Conservation (phyloP, 257 asterid species). For the Solanum appendiculatum region DNA sequence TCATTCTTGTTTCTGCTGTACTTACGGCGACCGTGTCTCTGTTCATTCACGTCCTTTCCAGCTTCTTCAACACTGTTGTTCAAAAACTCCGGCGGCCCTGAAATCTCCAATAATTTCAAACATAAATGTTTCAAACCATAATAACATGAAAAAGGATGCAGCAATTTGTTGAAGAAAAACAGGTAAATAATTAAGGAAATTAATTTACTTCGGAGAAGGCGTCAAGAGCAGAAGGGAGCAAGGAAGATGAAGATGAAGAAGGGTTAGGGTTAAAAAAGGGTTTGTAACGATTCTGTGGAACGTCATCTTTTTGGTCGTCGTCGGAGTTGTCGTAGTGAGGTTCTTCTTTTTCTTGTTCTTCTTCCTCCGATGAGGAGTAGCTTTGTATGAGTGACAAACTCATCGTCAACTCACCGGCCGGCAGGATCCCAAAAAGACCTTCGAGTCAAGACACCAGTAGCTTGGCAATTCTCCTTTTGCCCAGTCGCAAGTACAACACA, state of each 20-base stretch:
- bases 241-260: slow-evolving; percentile 58
- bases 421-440: not conserved
- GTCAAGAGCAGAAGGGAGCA: slow-evolving; percentile 78
- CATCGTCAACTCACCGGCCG: slow-evolving; percentile 34
- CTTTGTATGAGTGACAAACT: slow-evolving; percentile 84
- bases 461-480: not conserved
- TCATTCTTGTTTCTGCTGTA: slow-evolving; percentile 52
- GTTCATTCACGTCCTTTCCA: slow-evolving; percentile 34
- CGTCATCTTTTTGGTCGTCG: slow-evolving; percentile 25
- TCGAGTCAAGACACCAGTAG: not conserved
- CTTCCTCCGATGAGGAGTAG: slow-evolving; percentile 90
- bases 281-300: slow-evolving; percentile 34
- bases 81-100: slow-evolving; percentile 89
- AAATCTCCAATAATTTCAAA: slow-evolving; percentile 34
- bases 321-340: slow-evolving; percentile 20
- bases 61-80: slow-evolving; percentile 47
- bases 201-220: slow-evolving; percentile 76
- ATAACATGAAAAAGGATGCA: not conserved
- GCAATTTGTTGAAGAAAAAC: not conserved
- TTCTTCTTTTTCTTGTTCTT: slow-evolving; percentile 15
- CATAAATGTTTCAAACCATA: not conserved
- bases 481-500: not conserved
- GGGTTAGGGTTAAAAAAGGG: slow-evolving; percentile 69
- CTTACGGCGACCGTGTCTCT: slow-evolving; percentile 50
- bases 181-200: not conserved